Base-by-base conservation (phyloP, 139 green algal genomes). In the Chlamydomonas sphaeroides region DNA sequence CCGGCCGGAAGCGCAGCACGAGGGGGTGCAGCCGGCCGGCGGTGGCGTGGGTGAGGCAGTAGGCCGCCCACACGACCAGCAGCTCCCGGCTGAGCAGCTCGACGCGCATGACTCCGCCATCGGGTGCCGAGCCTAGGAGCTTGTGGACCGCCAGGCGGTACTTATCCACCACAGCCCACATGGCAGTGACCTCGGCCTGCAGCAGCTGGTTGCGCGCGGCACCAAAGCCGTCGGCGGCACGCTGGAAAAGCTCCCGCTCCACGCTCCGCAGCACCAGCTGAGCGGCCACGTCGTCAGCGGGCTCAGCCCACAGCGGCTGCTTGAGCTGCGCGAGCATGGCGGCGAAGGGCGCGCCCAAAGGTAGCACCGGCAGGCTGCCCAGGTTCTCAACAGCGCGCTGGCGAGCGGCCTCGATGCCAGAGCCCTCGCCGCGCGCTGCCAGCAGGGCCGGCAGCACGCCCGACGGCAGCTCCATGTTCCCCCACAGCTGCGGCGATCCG, bases 71-170 rank as follows among this genome's bases (percentile, higher is more conserved):
- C 59, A 66, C 65, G 45, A 91, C 75, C 65, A 92, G 79, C 38
- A 86, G 0, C 78, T 88, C 65, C 30, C 88, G 80, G 84, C 86
- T 89, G 81, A 81, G 86, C 21, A 90, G 86, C 66, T 92, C 90
- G 39, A 84, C 80, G 4, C 51, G 65, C 77, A 84, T 85, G 26
- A 73, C 75, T 14, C 78, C 75, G 51, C n/a, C 65, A 21, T 20
- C 20, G 35, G 59, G 41, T 33, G 25, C 20, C 17, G 32, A 32
- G 4, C 23, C 18, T 38, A 78, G 59, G 65, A 85, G 88, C 6
- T 5, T 18, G 26, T 77, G 68, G 30, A 84, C 5, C 15, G 49
- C 35, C 21, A 10, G 25, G 20, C 81, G 75, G 76, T 92, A 92
- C 3, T 14, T 18, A 35, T 90, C 85, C 28, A 92, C 79, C 48